These are phyloP conservation scores for Rhodotorula sp. DNA, from an alignment of 1,284 basidiomycete genomes.

Conservation along the genomic window DNA sequence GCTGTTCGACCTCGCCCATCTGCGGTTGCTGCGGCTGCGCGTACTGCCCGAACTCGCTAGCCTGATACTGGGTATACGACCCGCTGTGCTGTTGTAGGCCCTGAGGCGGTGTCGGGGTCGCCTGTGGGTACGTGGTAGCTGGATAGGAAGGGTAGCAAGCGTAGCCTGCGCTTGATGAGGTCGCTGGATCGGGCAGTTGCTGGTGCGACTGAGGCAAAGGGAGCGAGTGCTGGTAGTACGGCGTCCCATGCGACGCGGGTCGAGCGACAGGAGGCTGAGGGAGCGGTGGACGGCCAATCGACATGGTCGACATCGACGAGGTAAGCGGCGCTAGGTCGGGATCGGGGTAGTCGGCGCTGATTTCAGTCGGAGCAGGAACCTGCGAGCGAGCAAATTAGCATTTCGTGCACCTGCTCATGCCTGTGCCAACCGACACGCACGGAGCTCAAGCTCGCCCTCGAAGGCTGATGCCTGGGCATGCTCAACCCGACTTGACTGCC, in stretches of 20 bases:
- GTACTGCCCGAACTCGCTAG: conserved; percentile 20
- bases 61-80: background rate
- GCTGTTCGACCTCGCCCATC: conserved; percentile 18
- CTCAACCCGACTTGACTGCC: background rate
- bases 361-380: conserved; percentile 1
- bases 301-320: conserved; percentile 30
- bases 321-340: conserved; percentile 35
- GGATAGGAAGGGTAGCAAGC: background rate
- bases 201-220: background rate
- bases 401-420: background rate
- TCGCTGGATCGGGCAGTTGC: background rate
- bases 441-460: background rate
- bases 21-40: background rate
- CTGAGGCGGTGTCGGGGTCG: background rate
- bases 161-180: background rate
- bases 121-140: background rate
- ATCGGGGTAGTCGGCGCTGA: conserved; percentile 36
- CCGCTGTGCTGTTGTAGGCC: no score
- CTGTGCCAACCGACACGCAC: background rate
- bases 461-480: background rate
- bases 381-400: background rate
- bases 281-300: conserved; percentile 21
- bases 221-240: background rate
- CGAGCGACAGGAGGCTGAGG: conserved; percentile 19
- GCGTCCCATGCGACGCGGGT: background rate